A percentile compares a stretch with the other conserved stretches of the same genome.
phyloP scores from a whole-genome alignment of 345 rosid genomes.

The Crucihimalaya himalaica region DNA sequence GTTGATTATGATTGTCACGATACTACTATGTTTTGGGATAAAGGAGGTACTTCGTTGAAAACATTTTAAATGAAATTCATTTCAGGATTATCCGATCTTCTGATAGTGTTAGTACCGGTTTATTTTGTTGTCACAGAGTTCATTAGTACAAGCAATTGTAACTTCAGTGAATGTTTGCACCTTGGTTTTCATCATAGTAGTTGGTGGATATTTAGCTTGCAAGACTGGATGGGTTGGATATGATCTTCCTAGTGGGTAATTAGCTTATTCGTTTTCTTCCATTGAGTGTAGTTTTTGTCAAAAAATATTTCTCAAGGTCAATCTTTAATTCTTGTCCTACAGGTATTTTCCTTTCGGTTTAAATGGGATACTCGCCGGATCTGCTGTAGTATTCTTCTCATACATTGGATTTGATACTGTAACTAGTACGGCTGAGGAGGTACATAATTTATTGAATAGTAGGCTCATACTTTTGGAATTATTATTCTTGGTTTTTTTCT shows the following conservation, averaged over 20 bases:
- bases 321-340: conserved; percentile 10
- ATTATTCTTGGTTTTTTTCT: conserved; percentile 9
- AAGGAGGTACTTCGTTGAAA: conserved; percentile 63
- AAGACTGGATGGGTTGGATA: conserved; percentile 72
- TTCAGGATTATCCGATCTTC: conserved; percentile 7
- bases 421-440: conserved; percentile 77
- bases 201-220: conserved; percentile 56
- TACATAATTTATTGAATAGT: conserved; percentile 27
- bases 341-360: conserved; percentile 68
- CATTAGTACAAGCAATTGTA: conserved; percentile 61
- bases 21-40: conserved; percentile 80
- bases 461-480: neutral
- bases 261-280: conserved; percentile 19
- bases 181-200: conserved; percentile 57
- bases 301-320: neutral
- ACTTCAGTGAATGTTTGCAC: conserved; percentile 61
- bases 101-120: neutral
- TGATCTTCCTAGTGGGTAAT: conserved; percentile 56
- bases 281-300: conserved; percentile 15
- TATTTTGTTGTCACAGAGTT: conserved; percentile 45
- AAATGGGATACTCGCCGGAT: conserved; percentile 70
- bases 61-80: neutral
- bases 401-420: conserved; percentile 72
- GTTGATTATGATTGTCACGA: conserved; percentile 66
- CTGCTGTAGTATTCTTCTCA: conserved; percentile 66